phyloP scores from a whole-genome alignment of 805 yeast genomes.

The Nematodospora valgi region DNA sequence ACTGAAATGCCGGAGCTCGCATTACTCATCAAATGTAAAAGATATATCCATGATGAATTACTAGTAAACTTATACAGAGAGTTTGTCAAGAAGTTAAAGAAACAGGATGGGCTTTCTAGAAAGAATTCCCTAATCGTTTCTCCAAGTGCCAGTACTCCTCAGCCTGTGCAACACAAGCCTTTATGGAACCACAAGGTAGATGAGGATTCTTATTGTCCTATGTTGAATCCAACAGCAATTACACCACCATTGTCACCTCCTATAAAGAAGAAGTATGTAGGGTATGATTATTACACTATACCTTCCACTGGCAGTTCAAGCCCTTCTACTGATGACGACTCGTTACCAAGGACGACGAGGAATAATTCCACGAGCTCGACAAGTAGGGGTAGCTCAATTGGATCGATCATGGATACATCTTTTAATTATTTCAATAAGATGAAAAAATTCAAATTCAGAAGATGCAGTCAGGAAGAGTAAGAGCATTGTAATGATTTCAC shows the following conservation, averaged over 20 bases:
- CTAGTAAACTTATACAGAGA: constrained; percentile 11
- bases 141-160: too few relatives aligned
- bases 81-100: constrained; percentile 8
- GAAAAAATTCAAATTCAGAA: constrained; percentile 10
- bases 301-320: constrained; percentile 5
- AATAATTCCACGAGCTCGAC: constrained; percentile 7
- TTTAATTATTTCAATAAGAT: constrained; percentile 7
- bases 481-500: not conserved
- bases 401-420: constrained; percentile 7
- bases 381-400: not conserved
- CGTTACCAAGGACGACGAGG: constrained; percentile 4
- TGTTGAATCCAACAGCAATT: constrained; percentile 2
- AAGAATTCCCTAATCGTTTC: not conserved
- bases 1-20: constrained; percentile 4
- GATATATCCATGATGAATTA: constrained; percentile 10
- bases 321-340: not conserved
- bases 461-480: constrained; percentile 8
- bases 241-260: not conserved
- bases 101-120: too few relatives aligned
- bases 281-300: constrained; percentile 10
- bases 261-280: constrained; percentile 2
- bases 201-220: constrained; percentile 1
- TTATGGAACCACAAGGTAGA: too few relatives aligned
- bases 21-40: constrained; percentile 7
- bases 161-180: not conserved